Percentiles rank a stretch among this genome's conserved stretches.
Evolutionary conservation across 2,329 filamentous ascomycete genomes (phyloP).

Genomic region (Lecanoromycetidae sp.): DNA sequence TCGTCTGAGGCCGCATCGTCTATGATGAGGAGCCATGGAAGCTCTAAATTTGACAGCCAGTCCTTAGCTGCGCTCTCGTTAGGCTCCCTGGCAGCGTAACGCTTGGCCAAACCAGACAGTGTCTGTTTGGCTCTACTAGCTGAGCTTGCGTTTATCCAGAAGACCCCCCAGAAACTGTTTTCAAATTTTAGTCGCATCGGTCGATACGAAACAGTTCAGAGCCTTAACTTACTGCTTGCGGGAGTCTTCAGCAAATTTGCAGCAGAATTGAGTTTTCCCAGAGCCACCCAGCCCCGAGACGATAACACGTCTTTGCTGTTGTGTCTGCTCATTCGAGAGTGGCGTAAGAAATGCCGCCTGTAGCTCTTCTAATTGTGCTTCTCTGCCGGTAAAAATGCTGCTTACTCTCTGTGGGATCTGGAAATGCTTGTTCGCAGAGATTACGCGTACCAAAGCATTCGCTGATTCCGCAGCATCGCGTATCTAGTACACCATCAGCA

Average conservation of each 20-base stretch:
- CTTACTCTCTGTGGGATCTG: background rate
- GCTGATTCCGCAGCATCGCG: background rate
- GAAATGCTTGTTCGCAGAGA: constrained; percentile 9
- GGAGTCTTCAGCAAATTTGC: constrained; percentile 13
- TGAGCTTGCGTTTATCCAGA: constrained; percentile 17
- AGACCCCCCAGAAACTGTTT: constrained; percentile 18
- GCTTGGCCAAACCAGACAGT: constrained; percentile 11
- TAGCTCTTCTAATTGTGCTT: background rate
- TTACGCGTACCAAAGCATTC: background rate
- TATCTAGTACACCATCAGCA: background rate
- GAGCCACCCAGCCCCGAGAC: constrained; percentile 14
- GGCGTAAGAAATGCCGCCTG: background rate
- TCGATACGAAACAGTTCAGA: background rate
- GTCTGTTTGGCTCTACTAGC: constrained; percentile 3
- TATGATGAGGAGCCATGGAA: constrained; percentile 29
- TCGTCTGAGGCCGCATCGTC: constrained; percentile 31
- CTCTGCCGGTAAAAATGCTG: constrained; percentile 7
- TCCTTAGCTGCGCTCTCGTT: constrained; percentile 19
- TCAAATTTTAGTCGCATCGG: no score
- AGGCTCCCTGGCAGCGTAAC: constrained; percentile 16
- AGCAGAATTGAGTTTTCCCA: constrained; percentile 16
- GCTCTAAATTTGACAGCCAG: constrained; percentile 20
- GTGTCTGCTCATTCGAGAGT: background rate
- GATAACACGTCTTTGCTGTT: constrained; percentile 12
- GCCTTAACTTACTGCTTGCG: constrained; percentile 1